Conservation (phyloP, 2,329 filamentous ascomycete species). For the Botrytis fragariae region DNA sequence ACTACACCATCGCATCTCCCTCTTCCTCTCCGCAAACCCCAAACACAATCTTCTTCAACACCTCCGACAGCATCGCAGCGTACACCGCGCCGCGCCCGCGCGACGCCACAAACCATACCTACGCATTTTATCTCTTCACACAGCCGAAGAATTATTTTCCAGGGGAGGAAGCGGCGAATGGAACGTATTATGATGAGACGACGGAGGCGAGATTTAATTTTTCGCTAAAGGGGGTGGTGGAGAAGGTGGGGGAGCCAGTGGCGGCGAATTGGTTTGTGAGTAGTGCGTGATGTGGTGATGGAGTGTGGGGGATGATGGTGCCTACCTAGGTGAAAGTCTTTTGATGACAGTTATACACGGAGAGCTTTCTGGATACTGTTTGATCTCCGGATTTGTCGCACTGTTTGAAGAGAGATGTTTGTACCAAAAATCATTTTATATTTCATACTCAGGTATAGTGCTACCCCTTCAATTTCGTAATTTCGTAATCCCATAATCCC, state of each 20-base stretch:
- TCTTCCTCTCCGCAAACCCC: too few relatives aligned
- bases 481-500: not conserved
- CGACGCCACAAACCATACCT: not conserved
- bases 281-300: not conserved
- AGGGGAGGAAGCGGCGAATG: not conserved
- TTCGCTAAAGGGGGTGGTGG: not conserved
- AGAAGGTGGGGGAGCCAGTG: not conserved
- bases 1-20: not conserved
- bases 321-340: not conserved
- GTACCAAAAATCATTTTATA: not conserved
- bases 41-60: not conserved
- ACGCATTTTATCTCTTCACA: not conserved
- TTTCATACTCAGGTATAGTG: not conserved
- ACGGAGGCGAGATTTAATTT: not conserved
- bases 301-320: too few relatives aligned
- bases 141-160: not conserved
- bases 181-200: not conserved
- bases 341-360: not conserved
- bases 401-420: not conserved
- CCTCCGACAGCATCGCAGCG: not conserved
- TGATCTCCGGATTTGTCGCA: not conserved
- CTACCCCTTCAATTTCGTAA: not conserved
- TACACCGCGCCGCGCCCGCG: not conserved
- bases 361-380: not conserved
- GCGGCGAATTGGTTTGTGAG: not conserved